Evolutionary conservation across 2,329 filamentous ascomycete genomes (phyloP), one percentile per base, ranked within the genome.

Genomic region (Fusarium verrucosum): DNA sequence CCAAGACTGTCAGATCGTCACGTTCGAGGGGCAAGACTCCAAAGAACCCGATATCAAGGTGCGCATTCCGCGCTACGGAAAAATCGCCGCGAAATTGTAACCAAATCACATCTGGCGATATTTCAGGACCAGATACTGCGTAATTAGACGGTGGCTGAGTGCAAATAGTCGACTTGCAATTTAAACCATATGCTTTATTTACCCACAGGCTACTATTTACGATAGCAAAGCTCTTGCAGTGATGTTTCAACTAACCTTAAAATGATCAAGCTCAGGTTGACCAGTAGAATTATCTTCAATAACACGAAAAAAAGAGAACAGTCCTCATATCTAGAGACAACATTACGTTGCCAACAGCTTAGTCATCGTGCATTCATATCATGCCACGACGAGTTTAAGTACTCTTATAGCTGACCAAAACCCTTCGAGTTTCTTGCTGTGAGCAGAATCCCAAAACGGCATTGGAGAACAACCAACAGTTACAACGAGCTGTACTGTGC

Each of bases 1-100:
- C 2, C 94, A 98, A 79, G 95, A 99, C 77, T 97, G 92, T 72
- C 92, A 99, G 80, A 89, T 97, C 77, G 87, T 92, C 17, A 79
- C 75, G 5, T 73, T 82, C 17, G 73, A 73, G 51, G 64, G 69
- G 3, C 63, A 68, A 19, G 69, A 65, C 4, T 53, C 75, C 7
- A 75, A 78, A 79, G 78, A 77, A 14, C 77, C 82, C 77, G 75
- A 75, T 54, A 75, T 76, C 14, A 72, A 74, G 73, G 73, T 81
- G 74, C 51, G 65, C 20, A 20, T 60, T 66, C 62, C 62, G 46
- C 42, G 42, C 4, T 17, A 43, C 36, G 52, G 62, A 62, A 66
- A 26, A 14, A 23, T 62, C 19, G 25, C 47, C 33, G 47, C 62
- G 14, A 65, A 50, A 43, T 26, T 66, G 28, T 65, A 62, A 32